Percentiles rank a stretch among this genome's conserved stretches.
Evolutionary conservation across 805 yeast species (phyloP).

Genomic region (Lachancea mirantina): DNA sequence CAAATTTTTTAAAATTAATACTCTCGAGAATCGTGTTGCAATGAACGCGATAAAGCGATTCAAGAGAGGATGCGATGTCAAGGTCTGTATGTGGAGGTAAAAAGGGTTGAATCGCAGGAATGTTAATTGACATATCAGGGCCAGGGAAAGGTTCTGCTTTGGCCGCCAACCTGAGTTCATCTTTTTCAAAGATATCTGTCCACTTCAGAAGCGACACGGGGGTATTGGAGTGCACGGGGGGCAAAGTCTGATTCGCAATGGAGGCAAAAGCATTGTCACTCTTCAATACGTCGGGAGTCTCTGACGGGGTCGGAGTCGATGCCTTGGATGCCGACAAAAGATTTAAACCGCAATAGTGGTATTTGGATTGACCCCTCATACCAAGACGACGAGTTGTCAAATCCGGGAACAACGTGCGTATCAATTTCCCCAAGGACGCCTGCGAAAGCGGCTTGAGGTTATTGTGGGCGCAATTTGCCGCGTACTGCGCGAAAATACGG

Average conservation of each 20-base stretch:
- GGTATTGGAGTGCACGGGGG: slow-evolving; percentile 1
- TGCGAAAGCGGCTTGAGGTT: slow-evolving; percentile 58
- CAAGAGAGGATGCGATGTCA: slow-evolving; percentile 56
- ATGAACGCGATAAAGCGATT: slow-evolving; percentile 55
- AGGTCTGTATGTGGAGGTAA: slow-evolving; percentile 41
- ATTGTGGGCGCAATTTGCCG: slow-evolving; percentile 46
- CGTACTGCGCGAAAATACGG: slow-evolving; percentile 61
- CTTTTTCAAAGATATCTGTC: background rate
- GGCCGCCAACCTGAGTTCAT: background rate
- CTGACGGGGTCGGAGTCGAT: slow-evolving; percentile 19
- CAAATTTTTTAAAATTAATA: slow-evolving; percentile 59
- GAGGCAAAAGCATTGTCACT: background rate
- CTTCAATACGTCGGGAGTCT: background rate
- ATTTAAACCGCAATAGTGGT: slow-evolving; percentile 77
- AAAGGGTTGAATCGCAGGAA: slow-evolving; percentile 31
- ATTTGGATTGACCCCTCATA: slow-evolving; percentile 71
- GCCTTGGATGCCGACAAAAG: slow-evolving; percentile 32
- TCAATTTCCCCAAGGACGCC: slow-evolving; percentile 73
- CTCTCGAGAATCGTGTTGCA: slow-evolving; percentile 59
- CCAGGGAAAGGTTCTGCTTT: too few relatives aligned
- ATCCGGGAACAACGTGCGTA: slow-evolving; percentile 55
- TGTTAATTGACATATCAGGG: slow-evolving; percentile 29
- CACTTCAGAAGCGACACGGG: background rate
- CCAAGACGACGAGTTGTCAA: slow-evolving; percentile 75
- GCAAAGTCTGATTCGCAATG: background rate